A percentile compares a stretch with the other conserved stretches of the same genome.
Conservation (phyloP, 2,329 filamentous ascomycete genomes). For the Mariannaea elegans region DNA sequence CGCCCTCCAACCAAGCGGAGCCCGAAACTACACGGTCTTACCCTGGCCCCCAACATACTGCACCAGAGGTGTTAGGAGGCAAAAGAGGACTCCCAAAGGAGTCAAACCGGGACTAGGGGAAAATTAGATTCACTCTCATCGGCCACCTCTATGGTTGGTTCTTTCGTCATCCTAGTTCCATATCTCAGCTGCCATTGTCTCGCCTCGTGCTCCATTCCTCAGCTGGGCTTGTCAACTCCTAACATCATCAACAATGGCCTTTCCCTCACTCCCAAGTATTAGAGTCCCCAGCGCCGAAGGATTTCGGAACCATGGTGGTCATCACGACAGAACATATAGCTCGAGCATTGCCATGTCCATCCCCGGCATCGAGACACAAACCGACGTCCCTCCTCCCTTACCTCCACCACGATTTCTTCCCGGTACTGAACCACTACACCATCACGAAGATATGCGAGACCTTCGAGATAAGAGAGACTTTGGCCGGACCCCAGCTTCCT, state of each 20-base stretch:
- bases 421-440: slow-evolving; percentile 45
- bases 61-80: slow-evolving; percentile 25
- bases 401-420: slow-evolving; percentile 55
- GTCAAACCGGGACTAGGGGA: slow-evolving; percentile 16
- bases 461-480: slow-evolving; percentile 43
- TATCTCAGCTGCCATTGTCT: slow-evolving; percentile 38
- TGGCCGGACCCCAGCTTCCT: slow-evolving; percentile 40
- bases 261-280: slow-evolving; percentile 50
- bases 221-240: slow-evolving; percentile 35
- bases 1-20: slow-evolving; percentile 32
- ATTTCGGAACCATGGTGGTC: slow-evolving; percentile 39
- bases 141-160: slow-evolving; percentile 29
- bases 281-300: slow-evolving; percentile 44
- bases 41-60: slow-evolving; percentile 30
- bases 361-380: slow-evolving; percentile 46
- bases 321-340: slow-evolving; percentile 45
- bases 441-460: slow-evolving; percentile 44
- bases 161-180: slow-evolving; percentile 35
- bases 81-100: slow-evolving; percentile 20
- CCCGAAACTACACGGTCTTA: slow-evolving; percentile 36
- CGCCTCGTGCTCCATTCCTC: slow-evolving; percentile 36
- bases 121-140: slow-evolving; percentile 18
- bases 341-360: slow-evolving; percentile 53
- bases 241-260: slow-evolving; percentile 46
- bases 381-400: slow-evolving; percentile 53